These are phyloP conservation scores for Saxispiralis lemnorum DNA, from an alignment of 495 filamentous ascomycete genomes.

Conservation along the genomic window DNA sequence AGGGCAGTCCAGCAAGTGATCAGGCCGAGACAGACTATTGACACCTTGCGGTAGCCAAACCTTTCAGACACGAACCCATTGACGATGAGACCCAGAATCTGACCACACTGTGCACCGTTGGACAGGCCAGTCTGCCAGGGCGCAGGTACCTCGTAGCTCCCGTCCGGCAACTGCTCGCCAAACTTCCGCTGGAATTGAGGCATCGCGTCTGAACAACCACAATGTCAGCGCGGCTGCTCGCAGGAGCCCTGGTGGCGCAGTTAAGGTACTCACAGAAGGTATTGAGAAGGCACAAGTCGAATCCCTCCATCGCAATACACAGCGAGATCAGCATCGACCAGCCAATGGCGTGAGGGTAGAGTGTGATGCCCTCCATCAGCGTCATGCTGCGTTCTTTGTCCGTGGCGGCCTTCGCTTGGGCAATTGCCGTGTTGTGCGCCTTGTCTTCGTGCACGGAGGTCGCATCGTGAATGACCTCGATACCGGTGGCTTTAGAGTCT, in stretches of 20 bases:
- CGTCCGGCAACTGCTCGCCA: slow-evolving; percentile 32
- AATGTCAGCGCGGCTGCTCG: neutral
- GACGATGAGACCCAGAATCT: slow-evolving; percentile 56
- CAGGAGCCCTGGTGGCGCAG: neutral
- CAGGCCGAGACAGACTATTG: slow-evolving; percentile 45
- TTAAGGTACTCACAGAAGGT: slow-evolving; percentile 15
- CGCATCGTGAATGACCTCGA: too few species aligned
- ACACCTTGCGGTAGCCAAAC: slow-evolving; percentile 46
- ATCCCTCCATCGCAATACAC: slow-evolving; percentile 49
- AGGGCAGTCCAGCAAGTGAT: slow-evolving; percentile 50
- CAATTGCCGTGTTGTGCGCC: slow-evolving; percentile 2
- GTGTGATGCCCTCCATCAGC: slow-evolving; percentile 22
- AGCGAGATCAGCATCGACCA: slow-evolving; percentile 46
- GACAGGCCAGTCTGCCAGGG: slow-evolving; percentile 62
- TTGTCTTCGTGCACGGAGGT: too few species aligned
- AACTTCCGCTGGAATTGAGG: slow-evolving; percentile 47
- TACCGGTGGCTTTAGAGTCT: too few species aligned
- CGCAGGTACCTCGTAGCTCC: slow-evolving; percentile 47
- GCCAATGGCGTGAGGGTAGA: slow-evolving; percentile 41
- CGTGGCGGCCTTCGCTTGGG: slow-evolving; percentile 16
- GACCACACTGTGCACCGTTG: slow-evolving; percentile 46
- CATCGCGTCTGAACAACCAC: slow-evolving; percentile 8
- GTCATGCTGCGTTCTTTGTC: slow-evolving; percentile 23
- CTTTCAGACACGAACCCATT: slow-evolving; percentile 58
- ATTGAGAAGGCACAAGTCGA: slow-evolving; percentile 41